Base-by-base conservation (phyloP, 768 basidiomycete species). In the Boletus coccyginus region DNA sequence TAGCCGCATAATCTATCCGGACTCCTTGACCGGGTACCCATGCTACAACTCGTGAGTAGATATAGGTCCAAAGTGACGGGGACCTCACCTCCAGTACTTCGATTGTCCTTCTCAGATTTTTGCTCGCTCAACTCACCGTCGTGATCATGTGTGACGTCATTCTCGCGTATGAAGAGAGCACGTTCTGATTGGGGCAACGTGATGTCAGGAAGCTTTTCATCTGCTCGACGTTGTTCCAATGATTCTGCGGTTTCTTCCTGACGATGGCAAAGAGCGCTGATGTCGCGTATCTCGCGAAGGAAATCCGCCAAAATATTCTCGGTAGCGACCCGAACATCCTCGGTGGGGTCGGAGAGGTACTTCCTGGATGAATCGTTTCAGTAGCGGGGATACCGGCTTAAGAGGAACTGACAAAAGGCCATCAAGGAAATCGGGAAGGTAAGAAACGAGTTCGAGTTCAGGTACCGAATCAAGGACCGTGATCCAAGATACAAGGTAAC, bases 401-500 rank as follows among this genome's bases (percentile, higher is more conserved):
- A 53, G 27, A 54, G 41, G 40, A 5, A 76, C 90, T 74, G 62
- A 94, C 92, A 99, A 67, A 41, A 99, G 81, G 3, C 94, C 95
- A 59, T 98, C 94, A 48, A 99, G 73, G 68, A 98, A 95, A 66
- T 97, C 89, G 1, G 97, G 97, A 35, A 99, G 82, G 74, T 92
- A 97, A 29, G 92, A 87, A 45, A 98, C 89, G 44, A 99, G 81
- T 69, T 98, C 96, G 52, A 99, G 77, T 66, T 99, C 97, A 12
- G 97, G 97, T 5, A 98, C 92, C 19, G 94, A 95, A 67, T 98
- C 94, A 44, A 99, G 81, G 5, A 97, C 91, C 42, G 84, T 92
- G 56, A 98, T 92, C 97, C 97, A 99, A 2, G 90, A 89, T 35
- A 97, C 92, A n/a, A 99, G 82, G 70, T 94, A 98, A 69, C 88